Percentiles rank a stretch among this genome's conserved stretches.
phyloP scores from a whole-genome alignment of 441 rosid species.

The Euphorbia celastroides region DNA sequence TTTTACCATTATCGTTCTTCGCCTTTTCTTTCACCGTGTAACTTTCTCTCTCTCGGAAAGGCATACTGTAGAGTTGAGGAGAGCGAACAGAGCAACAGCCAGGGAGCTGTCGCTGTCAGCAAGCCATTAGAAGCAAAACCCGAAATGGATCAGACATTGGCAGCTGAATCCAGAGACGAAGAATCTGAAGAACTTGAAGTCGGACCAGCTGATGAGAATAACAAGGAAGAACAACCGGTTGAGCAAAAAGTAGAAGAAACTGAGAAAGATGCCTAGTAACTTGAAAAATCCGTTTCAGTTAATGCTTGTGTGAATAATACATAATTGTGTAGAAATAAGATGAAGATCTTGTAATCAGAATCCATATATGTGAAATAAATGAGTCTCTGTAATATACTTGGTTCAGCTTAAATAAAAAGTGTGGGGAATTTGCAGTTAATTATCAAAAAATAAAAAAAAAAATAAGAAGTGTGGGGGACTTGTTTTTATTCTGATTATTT shows the following conservation, averaged over 20 bases:
- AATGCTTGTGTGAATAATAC: too few species aligned
- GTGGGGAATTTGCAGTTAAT: too few species aligned
- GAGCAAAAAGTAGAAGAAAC: slow-evolving; percentile 19
- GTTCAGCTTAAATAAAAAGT: too few species aligned
- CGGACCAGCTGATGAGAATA: slow-evolving; percentile 9
- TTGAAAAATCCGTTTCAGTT: too few species aligned
- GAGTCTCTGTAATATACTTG: too few species aligned
- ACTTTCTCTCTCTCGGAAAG: slow-evolving; percentile 25
- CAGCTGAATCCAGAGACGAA: slow-evolving; percentile 5
- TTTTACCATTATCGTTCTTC: background rate
- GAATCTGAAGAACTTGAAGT: slow-evolving; percentile 16
- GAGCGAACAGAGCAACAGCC: slow-evolving; percentile 23
- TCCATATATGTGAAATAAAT: too few species aligned
- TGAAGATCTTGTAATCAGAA: too few species aligned
- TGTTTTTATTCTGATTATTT: too few species aligned
- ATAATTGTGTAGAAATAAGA: too few species aligned
- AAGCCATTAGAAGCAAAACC: slow-evolving; percentile 4
- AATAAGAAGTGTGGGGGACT: too few species aligned
- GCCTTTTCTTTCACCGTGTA: background rate
- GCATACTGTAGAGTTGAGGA: slow-evolving; percentile 58
- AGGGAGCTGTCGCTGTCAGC: background rate
- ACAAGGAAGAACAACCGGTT: slow-evolving; percentile 13
- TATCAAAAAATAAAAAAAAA: too few species aligned
- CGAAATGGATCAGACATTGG: background rate
- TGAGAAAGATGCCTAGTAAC: background rate